phyloP scores from a whole-genome alignment of 1,139 yeast species.

The Zygosaccharomyces sapae region DNA sequence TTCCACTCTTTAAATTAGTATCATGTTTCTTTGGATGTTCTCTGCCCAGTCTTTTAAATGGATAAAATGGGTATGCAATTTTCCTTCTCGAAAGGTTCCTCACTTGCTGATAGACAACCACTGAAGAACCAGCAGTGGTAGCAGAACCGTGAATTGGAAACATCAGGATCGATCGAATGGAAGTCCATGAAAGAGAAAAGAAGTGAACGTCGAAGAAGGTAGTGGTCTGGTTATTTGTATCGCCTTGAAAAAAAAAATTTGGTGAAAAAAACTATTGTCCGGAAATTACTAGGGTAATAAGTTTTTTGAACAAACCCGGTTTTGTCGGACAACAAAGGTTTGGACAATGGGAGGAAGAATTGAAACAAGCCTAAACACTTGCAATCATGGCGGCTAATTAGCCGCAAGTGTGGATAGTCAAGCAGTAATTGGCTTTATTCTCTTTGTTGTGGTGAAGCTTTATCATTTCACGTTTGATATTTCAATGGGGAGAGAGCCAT shows the following conservation, averaged over 20 bases:
- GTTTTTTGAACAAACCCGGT: neutral
- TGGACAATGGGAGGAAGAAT: neutral
- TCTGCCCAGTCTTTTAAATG: slow-evolving; percentile 42
- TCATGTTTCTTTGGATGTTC: slow-evolving; percentile 43
- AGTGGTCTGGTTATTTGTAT: neutral
- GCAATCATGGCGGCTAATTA: no score
- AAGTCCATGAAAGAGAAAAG: neutral
- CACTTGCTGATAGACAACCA: slow-evolving; percentile 30
- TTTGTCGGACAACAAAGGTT: neutral
- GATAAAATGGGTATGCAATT: slow-evolving; percentile 47
- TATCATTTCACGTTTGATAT: no score
- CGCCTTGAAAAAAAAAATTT: neutral
- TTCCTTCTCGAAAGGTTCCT: slow-evolving; percentile 42
- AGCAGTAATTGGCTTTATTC: no score
- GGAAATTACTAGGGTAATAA: neutral
- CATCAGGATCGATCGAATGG: slow-evolving; percentile 6
- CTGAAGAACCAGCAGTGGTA: slow-evolving; percentile 9
- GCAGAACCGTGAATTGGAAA: slow-evolving; percentile 8
- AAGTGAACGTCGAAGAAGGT: neutral
- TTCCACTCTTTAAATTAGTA: slow-evolving; percentile 36
- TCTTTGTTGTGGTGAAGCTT: no score
- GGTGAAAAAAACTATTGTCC: slow-evolving; percentile 3
- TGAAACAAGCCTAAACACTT: neutral
- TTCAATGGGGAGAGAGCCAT: no score
- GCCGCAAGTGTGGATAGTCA: no score